Conservation (phyloP, 2,329 filamentous ascomycete genomes). For the Teratosphaeria destructans region DNA sequence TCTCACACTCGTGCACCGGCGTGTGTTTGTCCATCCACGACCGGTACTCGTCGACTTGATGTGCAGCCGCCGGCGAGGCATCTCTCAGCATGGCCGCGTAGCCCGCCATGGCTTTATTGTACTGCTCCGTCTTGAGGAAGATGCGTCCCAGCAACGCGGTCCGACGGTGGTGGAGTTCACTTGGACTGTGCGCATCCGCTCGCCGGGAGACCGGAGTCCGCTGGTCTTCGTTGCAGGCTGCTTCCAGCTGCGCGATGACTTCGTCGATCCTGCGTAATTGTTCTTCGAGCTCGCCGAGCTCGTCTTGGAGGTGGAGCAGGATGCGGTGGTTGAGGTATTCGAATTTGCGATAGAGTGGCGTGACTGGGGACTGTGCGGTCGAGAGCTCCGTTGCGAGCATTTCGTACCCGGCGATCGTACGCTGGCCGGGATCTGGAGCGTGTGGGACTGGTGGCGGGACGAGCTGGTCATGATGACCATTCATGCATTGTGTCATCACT, state of each 20-base stretch:
- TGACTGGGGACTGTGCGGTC: slow-evolving; percentile 8
- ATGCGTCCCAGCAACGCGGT: slow-evolving; percentile 53
- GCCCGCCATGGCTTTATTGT: slow-evolving; percentile 52
- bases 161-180: slow-evolving; percentile 50
- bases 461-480: slow-evolving; percentile 7
- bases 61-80: slow-evolving; percentile 38
- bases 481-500: slow-evolving; percentile 1
- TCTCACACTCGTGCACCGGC: slow-evolving; percentile 50
- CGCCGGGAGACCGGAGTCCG: slow-evolving; percentile 48
- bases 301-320: slow-evolving; percentile 74
- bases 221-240: slow-evolving; percentile 10
- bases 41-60: slow-evolving; percentile 46
- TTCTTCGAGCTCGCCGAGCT: slow-evolving; percentile 70
- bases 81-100: slow-evolving; percentile 45
- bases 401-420: slow-evolving; percentile 46
- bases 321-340: slow-evolving; percentile 72
- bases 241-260: slow-evolving; percentile 35
- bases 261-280: slow-evolving; percentile 62
- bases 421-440: slow-evolving; percentile 19
- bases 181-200: slow-evolving; percentile 43
- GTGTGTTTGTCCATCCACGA: slow-evolving; percentile 45
- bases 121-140: slow-evolving; percentile 56
- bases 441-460: slow-evolving; percentile 20
- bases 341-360: slow-evolving; percentile 73
- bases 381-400: slow-evolving; percentile 49